Base-by-base conservation (phyloP, 306 rosid species). In the Bauhinia variegata region DNA sequence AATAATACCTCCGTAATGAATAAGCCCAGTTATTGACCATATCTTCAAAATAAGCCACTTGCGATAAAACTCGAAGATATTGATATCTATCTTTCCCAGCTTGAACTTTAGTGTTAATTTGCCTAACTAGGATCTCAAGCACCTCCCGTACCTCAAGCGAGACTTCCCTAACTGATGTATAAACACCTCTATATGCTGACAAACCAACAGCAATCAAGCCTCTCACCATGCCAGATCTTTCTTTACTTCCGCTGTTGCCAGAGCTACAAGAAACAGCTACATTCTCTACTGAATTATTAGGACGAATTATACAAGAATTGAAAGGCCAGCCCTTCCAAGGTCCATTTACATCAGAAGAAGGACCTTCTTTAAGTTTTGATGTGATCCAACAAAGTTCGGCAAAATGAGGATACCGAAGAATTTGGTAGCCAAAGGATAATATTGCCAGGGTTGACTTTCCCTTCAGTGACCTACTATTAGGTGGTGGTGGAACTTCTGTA, bases 321-420 rank as follows among this genome's bases (percentile, higher is more conserved):
- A 93, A 93, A 65, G 98, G 97, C 99, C 99, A 93, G 33, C 96
- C 95, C 81, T 82, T 93, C 99, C 99, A 93, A 32, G 96, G 97
- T 36, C 99, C 99, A 73, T 77, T 90, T 62, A 78, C 79, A 63
- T 93, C 97, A 56, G 92, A 87, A 73, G 73, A 81, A 51, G 99
- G 97, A 73, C 97, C 99, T 67, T 86, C 95, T 71, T 86, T 85
- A 67, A 93, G 76, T 60, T 90, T 93, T 48, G 99, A 93, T 4
- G 99, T 93, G 82, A 90, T 81, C 99, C 97, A 90, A 75, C 99
- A 93, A 54, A 93, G 96, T 76, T 89, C 99, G 47, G 97, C 91
- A 69, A 93, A 93, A 80, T 93, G 97, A 12, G 99, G 99, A 79
- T 81, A 90, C 32, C 75, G 75, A 74, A 93, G 86, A 85, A 93